Conservation (phyloP, 208 protist genomes). For the Kentomonas sorsogonicus region DNA sequence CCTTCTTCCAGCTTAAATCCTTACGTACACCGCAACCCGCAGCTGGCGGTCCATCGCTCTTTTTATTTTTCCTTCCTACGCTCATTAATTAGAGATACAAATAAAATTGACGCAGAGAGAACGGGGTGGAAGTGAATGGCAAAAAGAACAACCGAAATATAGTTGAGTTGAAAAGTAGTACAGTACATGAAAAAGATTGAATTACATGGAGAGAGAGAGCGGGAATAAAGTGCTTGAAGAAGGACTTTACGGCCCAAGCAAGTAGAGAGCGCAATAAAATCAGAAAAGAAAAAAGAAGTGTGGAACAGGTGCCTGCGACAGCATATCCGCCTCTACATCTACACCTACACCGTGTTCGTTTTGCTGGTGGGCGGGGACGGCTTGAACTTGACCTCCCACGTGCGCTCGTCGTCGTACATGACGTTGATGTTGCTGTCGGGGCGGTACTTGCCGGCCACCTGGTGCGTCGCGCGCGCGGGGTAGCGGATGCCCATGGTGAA, state of each 20-base stretch:
- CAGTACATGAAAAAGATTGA: background rate
- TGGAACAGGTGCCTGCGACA: background rate
- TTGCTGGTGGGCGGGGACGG: constrained; percentile 16
- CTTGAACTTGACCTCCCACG: constrained; percentile 39
- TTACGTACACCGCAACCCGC: too few species aligned
- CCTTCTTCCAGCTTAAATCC: too few species aligned
- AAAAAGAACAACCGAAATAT: constrained; percentile 4
- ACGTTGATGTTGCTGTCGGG: constrained; percentile 77
- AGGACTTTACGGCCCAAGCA: background rate
- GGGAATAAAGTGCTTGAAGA: background rate
- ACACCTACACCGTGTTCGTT: too few species aligned
- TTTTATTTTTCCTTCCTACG: too few species aligned
- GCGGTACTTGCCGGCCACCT: constrained; percentile 54
- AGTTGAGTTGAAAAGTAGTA: background rate
- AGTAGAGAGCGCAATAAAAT: background rate
- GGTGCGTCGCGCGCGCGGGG: constrained; percentile 69
- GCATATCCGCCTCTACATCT: constrained; percentile 7
- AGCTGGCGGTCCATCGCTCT: too few species aligned
- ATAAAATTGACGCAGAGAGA: background rate
- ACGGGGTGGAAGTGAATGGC: background rate
- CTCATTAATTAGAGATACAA: background rate
- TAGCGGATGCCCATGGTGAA: constrained; percentile 72
- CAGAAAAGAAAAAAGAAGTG: background rate
- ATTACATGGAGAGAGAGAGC: background rate
- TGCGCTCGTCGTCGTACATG: constrained; percentile 65